Evolutionary conservation across 768 basidiomycete genomes (phyloP).

Genomic region (Amanita jacksonii): DNA sequence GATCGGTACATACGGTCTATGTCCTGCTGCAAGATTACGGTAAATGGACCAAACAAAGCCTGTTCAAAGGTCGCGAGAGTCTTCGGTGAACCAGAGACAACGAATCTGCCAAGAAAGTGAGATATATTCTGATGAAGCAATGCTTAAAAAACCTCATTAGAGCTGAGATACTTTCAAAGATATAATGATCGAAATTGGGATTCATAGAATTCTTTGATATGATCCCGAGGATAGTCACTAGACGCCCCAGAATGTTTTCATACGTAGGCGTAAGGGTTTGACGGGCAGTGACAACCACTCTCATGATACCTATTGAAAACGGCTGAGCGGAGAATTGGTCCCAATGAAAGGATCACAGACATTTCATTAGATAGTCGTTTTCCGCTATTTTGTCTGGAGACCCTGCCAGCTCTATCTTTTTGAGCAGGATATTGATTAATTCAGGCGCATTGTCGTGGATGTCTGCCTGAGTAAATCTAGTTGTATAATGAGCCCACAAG

Average conservation of each 20-base stretch:
- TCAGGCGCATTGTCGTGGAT: conserved; percentile 74
- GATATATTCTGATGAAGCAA: neutral
- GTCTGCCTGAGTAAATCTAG: conserved; percentile 81
- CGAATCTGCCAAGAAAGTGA: conserved; percentile 42
- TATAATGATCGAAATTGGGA: conserved; percentile 95
- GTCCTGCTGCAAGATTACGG: conserved; percentile 81
- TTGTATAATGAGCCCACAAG: neutral
- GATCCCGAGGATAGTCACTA: conserved; percentile 76
- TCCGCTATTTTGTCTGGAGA: conserved; percentile 92
- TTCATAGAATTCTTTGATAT: conserved; percentile 97
- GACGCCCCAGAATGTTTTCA: conserved; percentile 53
- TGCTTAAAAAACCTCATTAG: conserved; percentile 57
- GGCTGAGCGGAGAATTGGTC: conserved; percentile 7
- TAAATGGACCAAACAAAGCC: conserved; percentile 80
- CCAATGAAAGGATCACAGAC: conserved; percentile 33
- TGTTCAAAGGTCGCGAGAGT: conserved; percentile 71
- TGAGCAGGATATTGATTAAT: conserved; percentile 62
- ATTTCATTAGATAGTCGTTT: conserved; percentile 98
- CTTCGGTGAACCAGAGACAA: conserved; percentile 59
- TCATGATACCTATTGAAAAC: conserved; percentile 67
- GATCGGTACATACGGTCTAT: conserved; percentile 62
- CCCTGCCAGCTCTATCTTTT: conserved; percentile 67
- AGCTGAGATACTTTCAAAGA: conserved; percentile 94
- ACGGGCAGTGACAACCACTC: conserved; percentile 84
- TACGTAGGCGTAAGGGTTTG: conserved; percentile 65